Evolutionary conservation across 441 rosid genomes (phyloP).

Genomic region (Omphalea diandra): DNA sequence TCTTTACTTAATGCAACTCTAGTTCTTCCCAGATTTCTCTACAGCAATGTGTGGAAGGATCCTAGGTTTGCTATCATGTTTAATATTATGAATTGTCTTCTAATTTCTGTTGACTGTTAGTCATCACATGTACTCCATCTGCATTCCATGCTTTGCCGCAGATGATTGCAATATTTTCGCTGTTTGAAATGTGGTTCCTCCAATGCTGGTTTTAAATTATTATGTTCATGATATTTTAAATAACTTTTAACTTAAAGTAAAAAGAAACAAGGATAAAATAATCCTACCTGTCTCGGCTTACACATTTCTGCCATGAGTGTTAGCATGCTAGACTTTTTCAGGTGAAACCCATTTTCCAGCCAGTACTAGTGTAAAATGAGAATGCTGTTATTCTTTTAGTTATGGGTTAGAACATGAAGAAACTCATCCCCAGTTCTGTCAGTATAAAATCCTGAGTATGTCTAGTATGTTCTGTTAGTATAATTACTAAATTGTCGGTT

Average conservation of each 20-base stretch:
- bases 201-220: background rate
- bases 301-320: no score
- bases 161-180: no score
- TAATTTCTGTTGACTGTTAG: background rate
- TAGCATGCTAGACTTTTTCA: background rate
- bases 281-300: background rate
- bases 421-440: background rate
- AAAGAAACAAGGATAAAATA: background rate
- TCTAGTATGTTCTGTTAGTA: no score
- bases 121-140: no score
- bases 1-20: slow-evolving; percentile 73
- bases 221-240: background rate
- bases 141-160: background rate
- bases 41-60: slow-evolving; percentile 98
- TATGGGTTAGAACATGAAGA: background rate
- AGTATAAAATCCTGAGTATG: no score
- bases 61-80: slow-evolving; percentile 56
- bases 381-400: background rate
- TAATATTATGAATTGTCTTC: slow-evolving; percentile 10
- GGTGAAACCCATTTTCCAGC: background rate
- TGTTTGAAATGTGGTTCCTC: slow-evolving; percentile 1
- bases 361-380: background rate
- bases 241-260: background rate
- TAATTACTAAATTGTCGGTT: no score
- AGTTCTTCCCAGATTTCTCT: slow-evolving; percentile 76